Evolutionary conservation across 2,329 filamentous ascomycete genomes (phyloP), one percentile per base, ranked within the genome.

Genomic region (Didymella keratinophila): DNA sequence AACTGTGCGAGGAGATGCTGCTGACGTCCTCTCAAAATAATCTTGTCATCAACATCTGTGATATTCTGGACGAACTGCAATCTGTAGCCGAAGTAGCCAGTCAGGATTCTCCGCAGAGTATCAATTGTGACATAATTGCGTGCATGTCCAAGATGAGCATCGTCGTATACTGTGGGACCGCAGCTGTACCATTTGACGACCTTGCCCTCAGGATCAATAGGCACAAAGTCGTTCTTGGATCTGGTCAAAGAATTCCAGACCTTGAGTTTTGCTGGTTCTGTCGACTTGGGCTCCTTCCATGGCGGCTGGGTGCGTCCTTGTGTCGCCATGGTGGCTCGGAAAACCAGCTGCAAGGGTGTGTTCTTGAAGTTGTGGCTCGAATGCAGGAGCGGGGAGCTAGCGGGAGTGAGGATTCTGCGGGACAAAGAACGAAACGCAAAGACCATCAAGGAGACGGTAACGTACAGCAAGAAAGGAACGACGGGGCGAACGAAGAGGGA

Each of bases 11-110:
- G 87, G 34, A 97, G 79, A 72, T 93, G 86, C 71, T 95, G 89
- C 78, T 95, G 88, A 71, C 94, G 84, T 14, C 90, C 86, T 54
- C 84, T 80, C 14, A 88, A 74, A 62, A 87, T 87, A 69, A 88
- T 91, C 82, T 87, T 77, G 66, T 78, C 76, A 36, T 78, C 75
- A 4, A 79, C 73, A 60, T 78, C 93, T 27, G 93, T 96, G 63
- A 95, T 92, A 79, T 96, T 96, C 89, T 96, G 95, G 65, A 96
- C 91, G 79, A 96, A 96, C 60, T 88, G 87, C 65, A 97, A 86
- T 41, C 92, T 81, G 76, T 90, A 95, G 61, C 87, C 86, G 75
- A 96, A 96, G 78, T 95, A 94, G 76, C 94, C 87, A 71, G 85
- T 82, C 77, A 96, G 79, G 68, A 96, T 91, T 69, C 93, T 87